Evolutionary conservation across 192 early-diverging fungal genomes (phyloP).

Genomic region (Dissophora globulifera): DNA sequence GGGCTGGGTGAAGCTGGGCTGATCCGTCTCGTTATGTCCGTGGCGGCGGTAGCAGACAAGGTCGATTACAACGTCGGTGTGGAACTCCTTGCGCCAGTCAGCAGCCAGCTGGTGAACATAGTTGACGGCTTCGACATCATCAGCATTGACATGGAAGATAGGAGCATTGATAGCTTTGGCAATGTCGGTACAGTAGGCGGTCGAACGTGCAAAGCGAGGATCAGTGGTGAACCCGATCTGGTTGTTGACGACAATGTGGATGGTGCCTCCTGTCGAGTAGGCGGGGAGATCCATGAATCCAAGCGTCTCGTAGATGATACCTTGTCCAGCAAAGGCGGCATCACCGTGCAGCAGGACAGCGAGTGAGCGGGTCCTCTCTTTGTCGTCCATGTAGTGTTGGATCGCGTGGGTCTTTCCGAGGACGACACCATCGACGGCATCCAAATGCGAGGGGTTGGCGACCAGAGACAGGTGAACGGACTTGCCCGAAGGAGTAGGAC

Average conservation of each 20-base stretch:
- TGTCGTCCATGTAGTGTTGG: slow-evolving; percentile 93
- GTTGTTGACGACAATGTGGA: slow-evolving; percentile 97
- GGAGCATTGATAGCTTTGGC: slow-evolving; percentile 97
- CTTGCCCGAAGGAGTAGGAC: slow-evolving; percentile 96
- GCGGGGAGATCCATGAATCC: slow-evolving; percentile 94
- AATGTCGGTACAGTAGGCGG: slow-evolving; percentile 97
- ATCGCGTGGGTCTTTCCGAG: slow-evolving; percentile 96
- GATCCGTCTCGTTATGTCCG: slow-evolving; percentile 99
- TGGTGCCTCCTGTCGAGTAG: slow-evolving; percentile 96
- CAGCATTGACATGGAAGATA: slow-evolving; percentile 98
- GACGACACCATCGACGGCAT: slow-evolving; percentile 98
- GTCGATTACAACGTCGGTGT: slow-evolving; percentile 96
- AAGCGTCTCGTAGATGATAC: slow-evolving; percentile 97
- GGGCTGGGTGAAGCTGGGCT: slow-evolving; percentile 98
- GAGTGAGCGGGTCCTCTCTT: slow-evolving; percentile 84
- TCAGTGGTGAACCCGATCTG: slow-evolving; percentile 99
- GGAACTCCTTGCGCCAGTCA: slow-evolving; percentile 96
- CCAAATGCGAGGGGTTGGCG: slow-evolving; percentile 99
- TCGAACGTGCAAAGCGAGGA: slow-evolving; percentile 93
- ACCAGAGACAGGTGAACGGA: slow-evolving; percentile 97
- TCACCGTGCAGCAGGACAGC: slow-evolving; percentile 97
- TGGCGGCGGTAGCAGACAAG: slow-evolving; percentile 97
- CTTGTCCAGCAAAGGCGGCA: slow-evolving; percentile 98
- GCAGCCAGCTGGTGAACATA: slow-evolving; percentile 94
- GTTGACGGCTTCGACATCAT: slow-evolving; percentile 97